Evolutionary conservation across 208 protist species (phyloP).

Genomic region (Crithidia mellificae): DNA sequence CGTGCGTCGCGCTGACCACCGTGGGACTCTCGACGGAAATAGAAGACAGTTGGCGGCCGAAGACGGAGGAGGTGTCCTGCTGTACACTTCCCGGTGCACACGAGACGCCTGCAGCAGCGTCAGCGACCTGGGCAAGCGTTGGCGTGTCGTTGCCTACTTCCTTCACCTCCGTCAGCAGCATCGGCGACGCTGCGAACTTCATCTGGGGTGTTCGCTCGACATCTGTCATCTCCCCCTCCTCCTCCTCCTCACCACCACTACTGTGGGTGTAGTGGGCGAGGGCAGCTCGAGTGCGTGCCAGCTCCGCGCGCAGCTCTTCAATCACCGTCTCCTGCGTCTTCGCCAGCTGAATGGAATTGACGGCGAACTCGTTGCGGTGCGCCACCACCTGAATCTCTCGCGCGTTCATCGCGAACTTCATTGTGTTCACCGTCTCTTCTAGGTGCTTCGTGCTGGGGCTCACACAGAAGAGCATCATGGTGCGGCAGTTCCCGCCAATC

Average conservation of each 20-base stretch:
- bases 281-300: slow-evolving; percentile 44
- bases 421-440: slow-evolving; percentile 84
- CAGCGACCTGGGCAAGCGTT: neutral
- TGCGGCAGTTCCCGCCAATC: slow-evolving; percentile 83
- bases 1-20: neutral
- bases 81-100: too few species aligned
- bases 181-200: too few species aligned
- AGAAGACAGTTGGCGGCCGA: slow-evolving; percentile 1
- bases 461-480: slow-evolving; percentile 80
- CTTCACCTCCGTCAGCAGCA: too few species aligned
- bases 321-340: slow-evolving; percentile 71
- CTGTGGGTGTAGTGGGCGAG: slow-evolving; percentile 26
- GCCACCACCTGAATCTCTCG: slow-evolving; percentile 73
- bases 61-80: neutral
- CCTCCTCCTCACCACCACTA: neutral
- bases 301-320: slow-evolving; percentile 72
- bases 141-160: neutral
- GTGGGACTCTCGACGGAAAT: neutral
- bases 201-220: neutral
- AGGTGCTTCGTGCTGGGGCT: slow-evolving; percentile 60
- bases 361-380: slow-evolving; percentile 66
- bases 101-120: too few species aligned
- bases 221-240: neutral
- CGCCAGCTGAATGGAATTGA: slow-evolving; percentile 58
- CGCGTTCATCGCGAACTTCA: slow-evolving; percentile 87